Percentiles rank a stretch among this genome's conserved stretches.
phyloP scores from a whole-genome alignment of 2,329 filamentous ascomycete genomes.

The Claviceps purpurea region DNA sequence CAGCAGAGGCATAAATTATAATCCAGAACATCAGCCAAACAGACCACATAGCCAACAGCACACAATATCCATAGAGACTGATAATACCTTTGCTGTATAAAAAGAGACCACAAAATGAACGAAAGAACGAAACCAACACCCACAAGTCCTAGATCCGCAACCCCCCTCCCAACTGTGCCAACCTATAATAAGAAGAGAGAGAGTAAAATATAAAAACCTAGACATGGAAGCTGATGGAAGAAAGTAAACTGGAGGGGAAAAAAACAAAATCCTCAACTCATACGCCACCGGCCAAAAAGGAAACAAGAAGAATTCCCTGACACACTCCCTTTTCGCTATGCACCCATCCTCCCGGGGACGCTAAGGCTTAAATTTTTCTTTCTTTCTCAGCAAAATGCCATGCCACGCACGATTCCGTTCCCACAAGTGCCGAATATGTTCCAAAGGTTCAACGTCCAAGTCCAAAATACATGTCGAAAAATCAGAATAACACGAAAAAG shows the following conservation, averaged over 20 bases:
- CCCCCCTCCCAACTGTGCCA: not conserved
- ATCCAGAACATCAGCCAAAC: no score
- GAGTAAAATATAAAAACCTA: no score
- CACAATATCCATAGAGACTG: no score
- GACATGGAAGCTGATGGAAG: no score
- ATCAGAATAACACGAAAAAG: not conserved
- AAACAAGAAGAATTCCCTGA: constrained; percentile 17
- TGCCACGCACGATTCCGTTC: no score
- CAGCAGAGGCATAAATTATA: no score
- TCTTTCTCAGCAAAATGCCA: constrained; percentile 29
- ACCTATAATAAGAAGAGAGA: no score
- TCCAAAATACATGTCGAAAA: constrained; percentile 7
- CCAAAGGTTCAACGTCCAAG: constrained; percentile 9
- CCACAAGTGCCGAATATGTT: constrained; percentile 5
- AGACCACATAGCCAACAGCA: no score
- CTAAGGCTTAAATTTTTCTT: constrained; percentile 29
- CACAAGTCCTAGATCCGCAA: not conserved
- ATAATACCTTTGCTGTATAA: not conserved
- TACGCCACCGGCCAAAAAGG: constrained; percentile 22
- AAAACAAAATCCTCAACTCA: constrained; percentile 18
- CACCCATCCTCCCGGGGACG: constrained; percentile 22
- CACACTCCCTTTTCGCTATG: constrained; percentile 30
- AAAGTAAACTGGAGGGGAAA: constrained; percentile 5
- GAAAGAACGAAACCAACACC: not conserved
- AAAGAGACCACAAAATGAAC: not conserved